Base-by-base conservation (phyloP, 1,284 basidiomycete genomes). In the Boletus mariae region DNA sequence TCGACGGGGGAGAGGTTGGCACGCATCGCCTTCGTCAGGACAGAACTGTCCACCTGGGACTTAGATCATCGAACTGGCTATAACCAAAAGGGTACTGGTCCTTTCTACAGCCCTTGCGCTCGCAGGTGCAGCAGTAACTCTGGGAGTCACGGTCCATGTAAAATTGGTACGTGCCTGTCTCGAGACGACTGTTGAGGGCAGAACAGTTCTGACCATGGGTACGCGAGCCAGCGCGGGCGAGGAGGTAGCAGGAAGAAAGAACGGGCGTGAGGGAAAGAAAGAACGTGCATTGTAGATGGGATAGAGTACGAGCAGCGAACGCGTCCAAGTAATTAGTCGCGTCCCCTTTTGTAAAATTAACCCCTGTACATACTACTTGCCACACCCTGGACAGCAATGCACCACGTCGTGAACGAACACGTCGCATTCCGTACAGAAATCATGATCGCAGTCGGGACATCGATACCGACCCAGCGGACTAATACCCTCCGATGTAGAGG, bases 11-110 rank as follows among this genome's bases (percentile, higher is more conserved):
- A 71, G 60, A 10, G 28, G 28, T 64, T 86, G 80, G 72, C 92
- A 95, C 2, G 70, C 73, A 61, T 86, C 84, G 57, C 82, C 83
- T 70, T 94, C 92, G 64, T 95, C 92, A 1, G 92, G 92, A 70
- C 92, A 95, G 71, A 92, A 93, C 58, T 77, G 64, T 25, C 81
- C 84, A 17, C 62, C 59, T 3, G 71, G 67, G 63, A 76, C 26
- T 20, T 20, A 20, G 91, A 34, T 72, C 57, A 45, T 71, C 61
- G 52, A 69, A 62, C 51, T 71, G 3, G 63, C 10, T 25, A 63
- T 84, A 90, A 29, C 87, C 87, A 64, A 89, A 87, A 0, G 87
- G 87, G 64, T 78, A 92, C 51, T 87, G 82, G 66, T 94, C 90
- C 56, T 71, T 80, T 57, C 92, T 78, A 70, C 91, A 95, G 7